Evolutionary conservation across 768 basidiomycete species (phyloP).

Genomic region (Porpolomopsis calyptriformis): DNA sequence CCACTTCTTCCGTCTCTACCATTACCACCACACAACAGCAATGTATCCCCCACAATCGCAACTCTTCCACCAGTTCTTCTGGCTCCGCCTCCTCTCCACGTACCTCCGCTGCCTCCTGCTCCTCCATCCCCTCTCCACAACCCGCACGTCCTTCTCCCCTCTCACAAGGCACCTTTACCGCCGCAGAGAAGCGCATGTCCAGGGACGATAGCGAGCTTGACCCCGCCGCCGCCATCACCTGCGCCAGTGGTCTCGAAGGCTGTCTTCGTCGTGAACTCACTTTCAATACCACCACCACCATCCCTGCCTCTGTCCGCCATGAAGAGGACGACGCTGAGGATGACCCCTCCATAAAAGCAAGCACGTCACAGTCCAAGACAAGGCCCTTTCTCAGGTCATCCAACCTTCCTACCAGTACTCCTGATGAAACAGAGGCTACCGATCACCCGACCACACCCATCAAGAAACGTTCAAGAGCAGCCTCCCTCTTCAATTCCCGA

Average conservation of each 20-base stretch:
- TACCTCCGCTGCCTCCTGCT: conserved; percentile 14
- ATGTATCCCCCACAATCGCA: conserved; percentile 34
- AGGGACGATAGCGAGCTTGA: conserved; percentile 49
- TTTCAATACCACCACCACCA: too few species aligned
- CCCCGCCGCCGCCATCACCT: conserved; percentile 24
- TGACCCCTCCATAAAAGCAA: conserved; percentile 36
- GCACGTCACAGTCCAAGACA: conserved; percentile 8
- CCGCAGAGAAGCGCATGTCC: conserved; percentile 66
- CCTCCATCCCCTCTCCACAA: conserved; percentile 28
- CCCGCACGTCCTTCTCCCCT: conserved; percentile 54
- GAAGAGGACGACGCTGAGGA: conserved; percentile 47
- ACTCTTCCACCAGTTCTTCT: conserved; percentile 38
- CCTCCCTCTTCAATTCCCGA: conserved; percentile 77
- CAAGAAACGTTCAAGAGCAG: conserved; percentile 66
- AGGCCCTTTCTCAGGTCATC: conserved; percentile 5
- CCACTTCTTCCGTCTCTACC: conserved; percentile 11
- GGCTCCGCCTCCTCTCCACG: conserved; percentile 28
- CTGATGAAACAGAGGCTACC: conserved; percentile 25
- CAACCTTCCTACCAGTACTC: neutral
- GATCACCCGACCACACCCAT: conserved; percentile 37
- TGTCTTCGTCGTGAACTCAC: conserved; percentile 65
- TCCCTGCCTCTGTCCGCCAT: conserved; percentile 42
- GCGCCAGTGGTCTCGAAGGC: conserved; percentile 66
- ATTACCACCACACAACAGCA: too few species aligned
- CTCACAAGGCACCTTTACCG: conserved; percentile 53